phyloP scores from a whole-genome alignment of 106 monocot species.

The Alisma plantagoaquatica region DNA sequence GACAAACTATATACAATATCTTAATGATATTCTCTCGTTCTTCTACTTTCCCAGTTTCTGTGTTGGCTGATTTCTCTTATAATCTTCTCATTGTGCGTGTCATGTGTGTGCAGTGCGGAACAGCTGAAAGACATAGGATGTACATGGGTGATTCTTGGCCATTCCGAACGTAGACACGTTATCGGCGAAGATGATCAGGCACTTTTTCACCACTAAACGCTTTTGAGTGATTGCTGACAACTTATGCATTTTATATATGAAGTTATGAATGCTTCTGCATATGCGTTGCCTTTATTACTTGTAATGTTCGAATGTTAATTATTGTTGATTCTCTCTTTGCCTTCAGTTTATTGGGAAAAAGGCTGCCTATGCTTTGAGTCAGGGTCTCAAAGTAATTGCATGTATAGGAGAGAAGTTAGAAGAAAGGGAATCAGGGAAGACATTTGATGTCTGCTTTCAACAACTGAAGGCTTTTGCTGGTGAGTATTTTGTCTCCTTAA shows the following conservation, averaged over 20 bases:
- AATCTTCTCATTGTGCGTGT: too few species aligned
- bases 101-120: too few species aligned
- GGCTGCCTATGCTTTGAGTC: constrained; percentile 94
- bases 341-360: constrained; percentile 97
- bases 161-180: constrained; percentile 88
- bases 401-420: constrained; percentile 96
- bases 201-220: not conserved
- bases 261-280: not conserved
- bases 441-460: constrained; percentile 89
- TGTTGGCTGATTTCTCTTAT: too few species aligned
- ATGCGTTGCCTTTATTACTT: too few species aligned
- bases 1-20: too few species aligned
- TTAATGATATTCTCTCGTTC: too few species aligned
- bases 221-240: too few species aligned
- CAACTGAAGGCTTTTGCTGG: constrained; percentile 97
- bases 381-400: constrained; percentile 86
- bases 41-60: too few species aligned
- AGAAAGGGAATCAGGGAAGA: constrained; percentile 97
- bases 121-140: constrained; percentile 93
- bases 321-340: not conserved
- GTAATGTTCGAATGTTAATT: too few species aligned
- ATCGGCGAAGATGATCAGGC: constrained; percentile 95
- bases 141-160: constrained; percentile 96
- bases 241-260: not conserved
- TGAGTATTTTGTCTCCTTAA: constrained; percentile 5